Base-by-base conservation (phyloP, 1,284 basidiomycete species). In the Leccinum angustisporum region DNA sequence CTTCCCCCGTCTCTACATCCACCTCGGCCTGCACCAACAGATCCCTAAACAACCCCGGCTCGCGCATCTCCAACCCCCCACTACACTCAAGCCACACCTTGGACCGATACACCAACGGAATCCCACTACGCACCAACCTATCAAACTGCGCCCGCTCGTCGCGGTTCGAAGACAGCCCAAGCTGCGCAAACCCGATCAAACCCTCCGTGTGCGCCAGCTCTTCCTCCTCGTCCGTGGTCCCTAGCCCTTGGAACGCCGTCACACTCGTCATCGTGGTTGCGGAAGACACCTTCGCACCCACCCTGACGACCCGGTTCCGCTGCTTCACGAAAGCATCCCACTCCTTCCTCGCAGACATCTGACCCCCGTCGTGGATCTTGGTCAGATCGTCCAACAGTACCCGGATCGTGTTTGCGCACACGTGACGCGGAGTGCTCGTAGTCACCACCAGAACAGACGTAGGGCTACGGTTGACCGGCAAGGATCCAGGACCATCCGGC, bases 31-130 rank as follows among this genome's bases (percentile, higher is more conserved):
- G 84, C 0, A 25, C 25, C 25, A 27, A 27, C 25, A 27, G 25
- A 27, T 98, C 97, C 57, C 85, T 81, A 73, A 98, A 99, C 62
- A 92, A 76, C 2, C 97, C 97, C 0, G 97, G 97, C 69, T 98
- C 95, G 61, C 87, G 86, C 78, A 95, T 88, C 74, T 98, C 95
- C 68, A 93, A 80, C 1, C 91, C 95, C 1, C 95, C 95, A 62
- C 90, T 94, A 73, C 94, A 97, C 77, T 99, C 97, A 60, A 91
- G 77, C 92, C 94, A 96, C 46, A 94, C 83, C 72, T 97, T 95
- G 31, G 90, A 83, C 8, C 97, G 85, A 71, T 97, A 96, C 40
- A 84, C 85, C 30, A 98, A 82, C 8, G 97, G 97, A 25, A 98
- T 91, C 0, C 97, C 97, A 54, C 80, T 84, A 57, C 92, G 80